Conservation (phyloP, 164 flowering plant genomes). For the Vitis labrusca region DNA sequence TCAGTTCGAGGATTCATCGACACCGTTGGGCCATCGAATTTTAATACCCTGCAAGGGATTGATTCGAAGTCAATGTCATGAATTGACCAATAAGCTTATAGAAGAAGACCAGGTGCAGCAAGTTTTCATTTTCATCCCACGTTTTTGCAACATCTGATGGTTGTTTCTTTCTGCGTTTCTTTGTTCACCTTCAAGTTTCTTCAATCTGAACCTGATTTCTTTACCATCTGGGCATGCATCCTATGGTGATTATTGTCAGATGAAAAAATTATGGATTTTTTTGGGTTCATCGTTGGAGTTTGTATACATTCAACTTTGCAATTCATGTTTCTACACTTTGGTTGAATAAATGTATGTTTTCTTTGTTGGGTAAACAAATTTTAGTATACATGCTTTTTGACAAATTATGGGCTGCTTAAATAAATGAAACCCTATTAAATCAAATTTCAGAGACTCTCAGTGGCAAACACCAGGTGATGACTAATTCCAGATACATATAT, state of each 20-base stretch:
- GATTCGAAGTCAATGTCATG: conserved; percentile 14
- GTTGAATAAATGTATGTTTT: too few species aligned
- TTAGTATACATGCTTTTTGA: neutral
- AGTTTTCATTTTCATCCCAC: neutral
- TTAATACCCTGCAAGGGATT: conserved; percentile 34
- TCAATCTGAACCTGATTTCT: neutral
- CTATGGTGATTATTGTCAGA: neutral
- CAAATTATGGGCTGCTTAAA: neutral
- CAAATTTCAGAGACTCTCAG: neutral
- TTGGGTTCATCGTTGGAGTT: neutral
- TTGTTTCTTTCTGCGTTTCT: conserved; percentile 9
- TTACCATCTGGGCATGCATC: neutral
- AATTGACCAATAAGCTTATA: neutral
- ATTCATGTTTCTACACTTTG: conserved; percentile 1
- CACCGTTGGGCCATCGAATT: conserved; percentile 49
- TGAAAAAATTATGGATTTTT: neutral
- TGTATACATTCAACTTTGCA: conserved; percentile 7
- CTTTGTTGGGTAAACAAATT: neutral
- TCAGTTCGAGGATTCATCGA: conserved; percentile 54
- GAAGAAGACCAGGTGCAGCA: neutral
- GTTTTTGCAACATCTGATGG: conserved; percentile 17
- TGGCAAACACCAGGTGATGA: too few species aligned
- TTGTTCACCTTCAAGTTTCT: neutral
- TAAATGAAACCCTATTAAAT: neutral
- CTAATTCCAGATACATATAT: too few species aligned